A percentile compares a stretch with the other conserved stretches of the same genome.
Evolutionary conservation across 2,329 filamentous ascomycete genomes (phyloP).

Genomic region (Mycosphaerelloides madeirae): DNA sequence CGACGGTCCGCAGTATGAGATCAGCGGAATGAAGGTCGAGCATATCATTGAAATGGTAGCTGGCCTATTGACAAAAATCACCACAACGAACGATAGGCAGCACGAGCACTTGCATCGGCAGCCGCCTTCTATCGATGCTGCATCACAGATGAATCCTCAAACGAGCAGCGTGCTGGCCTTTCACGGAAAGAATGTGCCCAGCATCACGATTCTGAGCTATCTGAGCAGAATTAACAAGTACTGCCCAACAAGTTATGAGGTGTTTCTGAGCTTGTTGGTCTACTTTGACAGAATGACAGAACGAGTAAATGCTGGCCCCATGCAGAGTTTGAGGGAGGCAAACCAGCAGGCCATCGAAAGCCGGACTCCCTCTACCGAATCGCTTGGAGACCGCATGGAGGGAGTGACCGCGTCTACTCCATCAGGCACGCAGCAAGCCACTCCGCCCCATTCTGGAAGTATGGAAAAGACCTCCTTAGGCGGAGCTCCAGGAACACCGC

Average conservation of each 20-base stretch:
- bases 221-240: slow-evolving; percentile 96
- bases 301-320: slow-evolving; percentile 76
- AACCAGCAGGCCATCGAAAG: slow-evolving; percentile 46
- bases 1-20: slow-evolving; percentile 72
- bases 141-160: slow-evolving; percentile 56
- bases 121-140: slow-evolving; percentile 57
- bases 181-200: slow-evolving; percentile 95
- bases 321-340: slow-evolving; percentile 56
- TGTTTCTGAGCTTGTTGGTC: slow-evolving; percentile 88
- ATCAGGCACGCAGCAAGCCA: slow-evolving; percentile 40
- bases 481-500: slow-evolving; percentile 34
- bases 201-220: slow-evolving; percentile 95
- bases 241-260: slow-evolving; percentile 96
- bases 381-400: slow-evolving; percentile 24
- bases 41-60: slow-evolving; percentile 99
- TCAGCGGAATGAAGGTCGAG: slow-evolving; percentile 93
- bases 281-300: slow-evolving; percentile 99
- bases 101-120: slow-evolving; percentile 84
- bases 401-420: slow-evolving; percentile 26
- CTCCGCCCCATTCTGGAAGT: slow-evolving; percentile 47
- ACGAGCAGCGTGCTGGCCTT: slow-evolving; percentile 82
- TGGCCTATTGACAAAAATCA: slow-evolving; percentile 92
- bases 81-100: slow-evolving; percentile 89
- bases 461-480: slow-evolving; percentile 32
- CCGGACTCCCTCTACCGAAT: slow-evolving; percentile 22